Evolutionary conservation across 1,284 basidiomycete genomes (phyloP).

Genomic region (Microstroma glucosiphilum): DNA sequence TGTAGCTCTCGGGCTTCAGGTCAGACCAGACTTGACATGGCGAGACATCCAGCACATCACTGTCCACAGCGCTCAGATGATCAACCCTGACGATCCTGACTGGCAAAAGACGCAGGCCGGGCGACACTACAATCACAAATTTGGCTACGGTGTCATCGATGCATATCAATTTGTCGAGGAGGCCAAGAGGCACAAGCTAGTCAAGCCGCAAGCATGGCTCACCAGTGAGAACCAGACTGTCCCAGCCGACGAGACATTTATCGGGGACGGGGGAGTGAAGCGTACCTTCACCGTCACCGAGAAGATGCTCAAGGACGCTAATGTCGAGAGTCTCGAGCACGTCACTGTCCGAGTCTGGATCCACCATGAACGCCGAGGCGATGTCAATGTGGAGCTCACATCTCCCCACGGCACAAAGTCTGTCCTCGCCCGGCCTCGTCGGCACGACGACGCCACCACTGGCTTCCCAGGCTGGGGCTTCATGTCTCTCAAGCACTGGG

Average conservation of each 20-base stretch:
- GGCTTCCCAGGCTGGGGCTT: constrained; percentile 94
- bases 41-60: constrained; percentile 90
- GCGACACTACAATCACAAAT: constrained; percentile 88
- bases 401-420: constrained; percentile 84
- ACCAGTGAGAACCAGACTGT: constrained; percentile 29
- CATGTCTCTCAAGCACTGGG: constrained; percentile 99
- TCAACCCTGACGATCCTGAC: constrained; percentile 86
- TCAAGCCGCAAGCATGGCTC: constrained; percentile 87
- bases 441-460: constrained; percentile 62
- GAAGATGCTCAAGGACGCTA: constrained; percentile 65
- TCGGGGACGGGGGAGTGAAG: constrained; percentile 64
- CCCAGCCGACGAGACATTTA: constrained; percentile 48
- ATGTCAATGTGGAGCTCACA: constrained; percentile 81
- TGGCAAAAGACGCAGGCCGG: constrained; percentile 82
- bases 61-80: constrained; percentile 68
- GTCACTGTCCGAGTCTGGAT: constrained; percentile 91
- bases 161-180: constrained; percentile 75
- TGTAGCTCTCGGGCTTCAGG: constrained; percentile 42
- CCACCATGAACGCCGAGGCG: constrained; percentile 74
- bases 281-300: constrained; percentile 67
- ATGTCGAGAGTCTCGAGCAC: constrained; percentile 85
- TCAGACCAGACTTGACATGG: constrained; percentile 81
- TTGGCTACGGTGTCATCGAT: constrained; percentile 86
- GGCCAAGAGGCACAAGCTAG: constrained; percentile 73
- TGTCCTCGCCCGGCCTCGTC: constrained; percentile 69